These are phyloP conservation scores for Kurtzmaniella quercitrusa DNA, from an alignment of 1,139 yeast species.

Conservation along the genomic window DNA sequence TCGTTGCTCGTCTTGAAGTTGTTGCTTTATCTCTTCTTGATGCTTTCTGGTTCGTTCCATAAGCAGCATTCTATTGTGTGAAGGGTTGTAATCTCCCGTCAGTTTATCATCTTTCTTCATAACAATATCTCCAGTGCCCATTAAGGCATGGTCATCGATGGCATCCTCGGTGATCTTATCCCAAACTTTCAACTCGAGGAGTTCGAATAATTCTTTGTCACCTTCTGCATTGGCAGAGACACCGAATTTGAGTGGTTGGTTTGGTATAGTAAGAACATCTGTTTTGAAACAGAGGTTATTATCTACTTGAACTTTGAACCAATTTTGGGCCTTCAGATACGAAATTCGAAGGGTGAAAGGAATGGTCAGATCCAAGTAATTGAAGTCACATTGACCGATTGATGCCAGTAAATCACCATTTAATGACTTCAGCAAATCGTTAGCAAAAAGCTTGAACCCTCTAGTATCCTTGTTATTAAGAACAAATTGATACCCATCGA, in stretches of 20 bases:
- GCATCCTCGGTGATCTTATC: slow-evolving; percentile 52
- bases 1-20: slow-evolving; percentile 1
- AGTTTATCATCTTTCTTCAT: slow-evolving; percentile 4
- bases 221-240: slow-evolving; percentile 38
- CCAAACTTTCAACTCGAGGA: slow-evolving; percentile 53
- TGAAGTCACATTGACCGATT: slow-evolving; percentile 54
- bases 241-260: slow-evolving; percentile 43
- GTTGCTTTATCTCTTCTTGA: slow-evolving; percentile 17
- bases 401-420: slow-evolving; percentile 23
- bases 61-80: slow-evolving; percentile 29
- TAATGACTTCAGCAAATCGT: slow-evolving; percentile 46
- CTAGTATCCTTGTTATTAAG: slow-evolving; percentile 46
- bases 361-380: slow-evolving; percentile 62
- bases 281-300: slow-evolving; percentile 70
- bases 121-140: slow-evolving; percentile 36
- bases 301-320: slow-evolving; percentile 63
- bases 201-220: slow-evolving; percentile 56
- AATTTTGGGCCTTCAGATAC: slow-evolving; percentile 38
- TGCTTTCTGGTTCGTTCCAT: slow-evolving; percentile 33
- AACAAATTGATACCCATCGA: slow-evolving; percentile 59
- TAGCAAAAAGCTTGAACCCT: slow-evolving; percentile 53
- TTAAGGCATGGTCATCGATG: slow-evolving; percentile 52
- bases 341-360: slow-evolving; percentile 66
- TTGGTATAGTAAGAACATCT: slow-evolving; percentile 41
- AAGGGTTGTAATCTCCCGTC: slow-evolving; percentile 12